These are phyloP conservation scores for Xerocomus brunneocitrinus DNA, from an alignment of 768 basidiomycete species.

Conservation along the genomic window DNA sequence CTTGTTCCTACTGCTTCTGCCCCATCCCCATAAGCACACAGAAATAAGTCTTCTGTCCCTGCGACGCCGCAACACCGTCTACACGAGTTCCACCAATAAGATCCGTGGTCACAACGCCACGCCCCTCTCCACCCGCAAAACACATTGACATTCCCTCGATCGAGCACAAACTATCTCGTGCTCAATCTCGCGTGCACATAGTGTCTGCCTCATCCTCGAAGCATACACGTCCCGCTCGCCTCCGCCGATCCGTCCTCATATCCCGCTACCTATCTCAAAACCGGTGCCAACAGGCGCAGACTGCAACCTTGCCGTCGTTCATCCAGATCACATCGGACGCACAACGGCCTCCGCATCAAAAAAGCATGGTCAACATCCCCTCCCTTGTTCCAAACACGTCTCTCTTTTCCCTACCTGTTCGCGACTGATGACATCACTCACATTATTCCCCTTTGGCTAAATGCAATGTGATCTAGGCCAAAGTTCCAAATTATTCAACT, in stretches of 20 bases:
- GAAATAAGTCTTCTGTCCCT: conserved; percentile 3
- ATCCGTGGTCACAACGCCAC: conserved; percentile 3
- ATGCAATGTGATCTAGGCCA: not conserved
- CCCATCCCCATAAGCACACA: too few relatives aligned
- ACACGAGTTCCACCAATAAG: conserved; percentile 17
- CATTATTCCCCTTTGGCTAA: not conserved
- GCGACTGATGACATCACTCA: not conserved
- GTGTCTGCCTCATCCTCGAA: not conserved
- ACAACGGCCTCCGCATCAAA: not conserved
- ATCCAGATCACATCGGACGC: conserved; percentile 3
- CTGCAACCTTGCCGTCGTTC: too few relatives aligned
- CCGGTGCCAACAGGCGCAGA: conserved; percentile 5
- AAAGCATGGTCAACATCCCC: not conserved
- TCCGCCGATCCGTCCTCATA: conserved; percentile 5
- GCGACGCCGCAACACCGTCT: conserved; percentile 24
- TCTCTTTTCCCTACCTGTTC: not conserved
- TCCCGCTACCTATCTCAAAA: not conserved
- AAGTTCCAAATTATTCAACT: too few relatives aligned
- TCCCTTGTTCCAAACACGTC: not conserved
- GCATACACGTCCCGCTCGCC: not conserved
- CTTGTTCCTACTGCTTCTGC: too few relatives aligned
- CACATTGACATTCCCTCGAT: conserved; percentile 15
- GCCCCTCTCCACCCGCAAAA: conserved; percentile 13
- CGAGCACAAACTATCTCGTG: not conserved
- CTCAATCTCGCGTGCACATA: not conserved